These are phyloP conservation scores for Puccinia horiana DNA, from an alignment of 1,284 basidiomycete genomes.

Conservation along the genomic window DNA sequence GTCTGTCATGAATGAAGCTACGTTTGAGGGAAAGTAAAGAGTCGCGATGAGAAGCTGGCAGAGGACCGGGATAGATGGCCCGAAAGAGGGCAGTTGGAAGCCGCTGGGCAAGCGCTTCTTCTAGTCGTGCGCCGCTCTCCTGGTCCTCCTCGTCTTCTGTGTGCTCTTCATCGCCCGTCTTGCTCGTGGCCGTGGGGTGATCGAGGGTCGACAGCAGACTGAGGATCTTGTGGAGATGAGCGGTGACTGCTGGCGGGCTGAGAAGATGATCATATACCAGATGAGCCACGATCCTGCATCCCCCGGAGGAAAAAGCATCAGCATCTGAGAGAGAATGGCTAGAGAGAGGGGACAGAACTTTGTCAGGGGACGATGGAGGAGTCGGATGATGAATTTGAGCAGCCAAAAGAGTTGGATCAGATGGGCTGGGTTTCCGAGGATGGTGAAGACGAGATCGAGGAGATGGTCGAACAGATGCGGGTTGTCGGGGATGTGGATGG, in stretches of 20 bases:
- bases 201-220: background rate
- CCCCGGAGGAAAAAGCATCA: background rate
- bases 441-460: conserved; percentile 60
- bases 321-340: background rate
- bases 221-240: conserved; percentile 63
- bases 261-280: conserved; percentile 66
- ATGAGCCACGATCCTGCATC: conserved; percentile 69
- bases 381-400: background rate
- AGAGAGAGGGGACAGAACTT: conserved; percentile 50
- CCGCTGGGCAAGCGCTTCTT: background rate
- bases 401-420: conserved; percentile 53
- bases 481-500: background rate
- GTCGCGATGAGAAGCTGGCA: background rate
- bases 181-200: background rate
- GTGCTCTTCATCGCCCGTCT: background rate
- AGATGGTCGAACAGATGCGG: conserved; percentile 63
- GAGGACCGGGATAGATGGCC: no score
- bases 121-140: background rate
- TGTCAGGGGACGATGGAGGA: conserved; percentile 53
- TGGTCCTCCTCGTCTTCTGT: background rate
- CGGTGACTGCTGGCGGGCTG: conserved; percentile 64
- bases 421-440: conserved; percentile 54
- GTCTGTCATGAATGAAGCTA: conserved; percentile 57
- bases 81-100: background rate
- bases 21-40: background rate